Evolutionary conservation across 2,329 filamentous ascomycete species (phyloP), one percentile per base, ranked within the genome.

Genomic region (Talaromyces sp.): DNA sequence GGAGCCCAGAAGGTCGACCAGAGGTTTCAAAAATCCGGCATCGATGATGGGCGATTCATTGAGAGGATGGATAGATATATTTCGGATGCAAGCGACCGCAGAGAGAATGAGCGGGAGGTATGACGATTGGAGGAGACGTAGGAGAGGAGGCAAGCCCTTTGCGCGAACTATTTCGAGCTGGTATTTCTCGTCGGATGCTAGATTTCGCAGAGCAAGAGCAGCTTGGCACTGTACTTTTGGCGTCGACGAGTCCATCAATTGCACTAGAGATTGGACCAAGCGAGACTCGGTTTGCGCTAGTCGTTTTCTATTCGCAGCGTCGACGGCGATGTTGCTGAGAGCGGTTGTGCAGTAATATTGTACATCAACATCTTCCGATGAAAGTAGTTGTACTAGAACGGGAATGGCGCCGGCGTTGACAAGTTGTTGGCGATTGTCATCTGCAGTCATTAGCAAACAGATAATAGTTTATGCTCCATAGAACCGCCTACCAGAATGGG

Each of bases 311-410:
- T 98, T 98, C 73, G 88, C 90, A 54, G 90, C 85, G 75, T 99
- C 95, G 62, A 99, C 95, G 7, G 95, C 95, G 71, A 99, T 99
- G 78, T 99, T 99, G 84, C 94, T 98, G 65, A 99, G 86, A 13
- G 95, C 95, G 4, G 95, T 99, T 19, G 95, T 99, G 82, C 95
- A 99, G 81, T 99, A 99, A 80, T 99, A 99, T 81, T 99, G 95
- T 37, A 99, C 95, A 75, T 99, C 95, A 70, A 97, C 93, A 74
- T 99, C 95, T 65, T 90, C 83, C 31, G 95, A 98, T 9, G 92
- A 93, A 54, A 99, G 88, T 27, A 99, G 88, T 75, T 97, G 93
- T 47, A 99, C 95, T 31, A 99, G 88, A 9, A 99, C 94, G 5
- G 95, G 95, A 69, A 99, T 97, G n/a, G 95, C 95, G 68, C 94